Percentiles rank a stretch among this genome's conserved stretches.
phyloP scores from a whole-genome alignment of 2,329 filamentous ascomycete species.

The Botrytis squamosa region DNA sequence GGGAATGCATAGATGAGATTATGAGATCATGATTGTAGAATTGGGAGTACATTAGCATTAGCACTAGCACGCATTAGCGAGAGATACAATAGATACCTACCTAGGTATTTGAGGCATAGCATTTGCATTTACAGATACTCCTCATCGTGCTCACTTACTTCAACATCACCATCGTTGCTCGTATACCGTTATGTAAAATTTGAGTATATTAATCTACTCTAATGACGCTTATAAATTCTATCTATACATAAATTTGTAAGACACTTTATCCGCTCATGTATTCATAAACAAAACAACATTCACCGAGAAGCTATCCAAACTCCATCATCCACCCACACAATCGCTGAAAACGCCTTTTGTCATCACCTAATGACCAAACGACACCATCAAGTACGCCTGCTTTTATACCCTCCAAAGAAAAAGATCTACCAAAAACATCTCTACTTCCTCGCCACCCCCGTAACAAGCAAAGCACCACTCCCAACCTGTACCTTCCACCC shows the following conservation, averaged over 20 bases:
- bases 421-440: not conserved
- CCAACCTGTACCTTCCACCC: conserved; percentile 80
- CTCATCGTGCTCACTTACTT: not conserved
- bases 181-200: not conserved
- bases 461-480: conserved; percentile 69
- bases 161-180: not conserved
- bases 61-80: not conserved
- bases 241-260: not conserved
- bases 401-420: not conserved
- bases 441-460: conserved; percentile 48
- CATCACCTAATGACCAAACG: not conserved
- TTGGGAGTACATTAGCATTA: not conserved
- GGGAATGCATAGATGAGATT: not conserved
- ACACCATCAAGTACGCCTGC: not conserved
- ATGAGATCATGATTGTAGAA: conserved; percentile 1
- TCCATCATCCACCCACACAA: not conserved
- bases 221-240: not conserved
- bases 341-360: not conserved
- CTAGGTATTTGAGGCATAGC: not conserved
- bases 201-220: not conserved
- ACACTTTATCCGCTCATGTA: not conserved
- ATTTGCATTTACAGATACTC: not conserved
- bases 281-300: not conserved
- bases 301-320: not conserved
- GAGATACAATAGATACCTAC: not conserved